Conservation (phyloP, 2,329 filamentous ascomycete species). For the Teratosphaeria viscida region DNA sequence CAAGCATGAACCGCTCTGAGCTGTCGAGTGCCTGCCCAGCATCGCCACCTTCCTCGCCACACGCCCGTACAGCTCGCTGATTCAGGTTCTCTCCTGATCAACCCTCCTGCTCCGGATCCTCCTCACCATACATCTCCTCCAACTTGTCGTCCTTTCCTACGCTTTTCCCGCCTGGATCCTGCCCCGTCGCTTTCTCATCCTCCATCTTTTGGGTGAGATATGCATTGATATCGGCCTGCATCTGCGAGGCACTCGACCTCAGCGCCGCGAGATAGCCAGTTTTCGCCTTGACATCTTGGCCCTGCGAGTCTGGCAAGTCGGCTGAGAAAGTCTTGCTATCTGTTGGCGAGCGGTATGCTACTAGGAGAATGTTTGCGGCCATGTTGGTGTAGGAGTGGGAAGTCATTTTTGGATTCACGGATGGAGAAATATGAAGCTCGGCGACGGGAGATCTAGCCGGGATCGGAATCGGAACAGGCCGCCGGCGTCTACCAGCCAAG, state of each 20-base stretch:
- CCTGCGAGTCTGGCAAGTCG: slow-evolving; percentile 6
- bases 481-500: too few relatives aligned
- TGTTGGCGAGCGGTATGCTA: slow-evolving; percentile 17
- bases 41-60: too few relatives aligned
- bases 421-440: too few relatives aligned
- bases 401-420: too few relatives aligned
- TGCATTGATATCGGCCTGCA: slow-evolving; percentile 59
- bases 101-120: slow-evolving; percentile 51
- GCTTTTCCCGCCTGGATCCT: slow-evolving; percentile 15
- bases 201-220: slow-evolving; percentile 67
- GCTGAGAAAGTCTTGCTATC: slow-evolving; percentile 15
- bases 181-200: slow-evolving; percentile 48
- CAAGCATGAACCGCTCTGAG: neutral
- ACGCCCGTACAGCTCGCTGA: too few relatives aligned
- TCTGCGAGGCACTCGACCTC: slow-evolving; percentile 42
- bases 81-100: neutral
- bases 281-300: slow-evolving; percentile 35
- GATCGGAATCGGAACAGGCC: too few relatives aligned
- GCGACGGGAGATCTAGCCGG: too few relatives aligned
- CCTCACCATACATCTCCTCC: slow-evolving; percentile 78
- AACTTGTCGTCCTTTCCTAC: slow-evolving; percentile 29
- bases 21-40: too few relatives aligned
- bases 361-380: slow-evolving; percentile 9
- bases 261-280: slow-evolving; percentile 51
- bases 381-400: neutral